Percentiles rank a stretch among this genome's conserved stretches.
These are phyloP conservation scores for Kregervanrija delftensis DNA, from an alignment of 805 yeast genomes.

Conservation along the genomic window DNA sequence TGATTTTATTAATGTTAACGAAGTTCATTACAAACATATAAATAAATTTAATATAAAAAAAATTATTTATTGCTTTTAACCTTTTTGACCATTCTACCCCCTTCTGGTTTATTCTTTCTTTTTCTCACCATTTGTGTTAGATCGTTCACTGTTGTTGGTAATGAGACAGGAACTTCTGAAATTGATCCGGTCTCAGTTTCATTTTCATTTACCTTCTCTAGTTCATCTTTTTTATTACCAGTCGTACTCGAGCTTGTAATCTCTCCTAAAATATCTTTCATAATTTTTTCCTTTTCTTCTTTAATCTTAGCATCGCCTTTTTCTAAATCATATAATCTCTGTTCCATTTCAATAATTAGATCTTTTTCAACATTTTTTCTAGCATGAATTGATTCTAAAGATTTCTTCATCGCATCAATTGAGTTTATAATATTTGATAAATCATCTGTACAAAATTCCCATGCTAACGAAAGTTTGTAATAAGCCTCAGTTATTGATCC, in stretches of 20 bases:
- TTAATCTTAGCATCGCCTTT: conserved; percentile 43
- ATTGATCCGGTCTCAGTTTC: conserved; percentile 20
- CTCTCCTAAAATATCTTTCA: conserved; percentile 53
- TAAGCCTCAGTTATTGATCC: conserved; percentile 69
- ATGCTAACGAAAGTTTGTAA: conserved; percentile 72
- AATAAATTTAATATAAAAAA: too few relatives aligned
- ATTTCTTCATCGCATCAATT: conserved; percentile 33
- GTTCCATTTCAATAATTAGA: conserved; percentile 48
- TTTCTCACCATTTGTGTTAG: conserved; percentile 58
- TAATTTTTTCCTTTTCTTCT: conserved; percentile 44
- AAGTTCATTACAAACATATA: too few relatives aligned
- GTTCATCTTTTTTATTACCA: not conserved
- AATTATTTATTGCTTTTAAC: too few relatives aligned
- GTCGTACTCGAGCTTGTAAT: conserved; percentile 12
- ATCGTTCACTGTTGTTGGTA: conserved; percentile 42
- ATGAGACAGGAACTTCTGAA: not conserved
- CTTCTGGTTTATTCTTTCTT: conserved; percentile 18
- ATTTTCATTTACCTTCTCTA: conserved; percentile 8
- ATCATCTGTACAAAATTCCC: conserved; percentile 59
- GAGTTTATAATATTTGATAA: conserved; percentile 50
- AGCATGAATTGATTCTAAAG: conserved; percentile 36
- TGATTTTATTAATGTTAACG: too few relatives aligned
- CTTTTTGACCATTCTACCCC: not conserved
- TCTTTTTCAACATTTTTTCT: conserved; percentile 36
- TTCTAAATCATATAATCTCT: conserved; percentile 47